Conservation (phyloP, 2,329 filamentous ascomycete species). For the Verticillium dahliae region DNA sequence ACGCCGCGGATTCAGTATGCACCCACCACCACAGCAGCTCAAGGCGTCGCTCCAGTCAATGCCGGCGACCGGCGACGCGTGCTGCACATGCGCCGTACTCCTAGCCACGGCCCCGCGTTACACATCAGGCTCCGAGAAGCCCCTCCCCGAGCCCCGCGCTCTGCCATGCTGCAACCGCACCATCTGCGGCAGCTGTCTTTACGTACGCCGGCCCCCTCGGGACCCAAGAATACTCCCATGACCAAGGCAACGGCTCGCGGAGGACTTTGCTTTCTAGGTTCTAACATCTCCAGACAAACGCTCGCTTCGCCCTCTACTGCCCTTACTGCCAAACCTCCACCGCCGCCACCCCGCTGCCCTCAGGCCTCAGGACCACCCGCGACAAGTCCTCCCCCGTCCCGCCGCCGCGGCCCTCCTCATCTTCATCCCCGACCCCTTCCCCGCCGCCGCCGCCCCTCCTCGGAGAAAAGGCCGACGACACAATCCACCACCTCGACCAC, state of each 20-base stretch:
- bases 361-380: constrained; percentile 57
- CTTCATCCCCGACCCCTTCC: background rate
- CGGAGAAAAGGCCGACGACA: constrained; percentile 42
- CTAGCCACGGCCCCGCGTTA: constrained; percentile 47
- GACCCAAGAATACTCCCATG: no score
- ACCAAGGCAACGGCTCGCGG: no score
- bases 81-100: constrained; percentile 64
- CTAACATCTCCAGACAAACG: constrained; percentile 44
- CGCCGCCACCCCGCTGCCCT: constrained; percentile 47
- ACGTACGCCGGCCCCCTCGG: constrained; percentile 33
- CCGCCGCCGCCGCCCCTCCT: constrained; percentile 22
- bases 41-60: background rate
- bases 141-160: constrained; percentile 50
- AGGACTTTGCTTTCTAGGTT: no score
- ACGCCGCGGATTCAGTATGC: background rate
- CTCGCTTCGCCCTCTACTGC: constrained; percentile 59
- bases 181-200: constrained; percentile 66
- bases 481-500: constrained; percentile 69
- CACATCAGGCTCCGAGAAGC: constrained; percentile 53
- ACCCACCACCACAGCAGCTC: background rate
- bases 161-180: constrained; percentile 63
- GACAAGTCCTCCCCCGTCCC: constrained; percentile 55
- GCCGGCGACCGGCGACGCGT: constrained; percentile 30
- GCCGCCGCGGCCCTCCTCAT: constrained; percentile 45
- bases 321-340: constrained; percentile 73